Base-by-base conservation (phyloP, 2,329 filamentous ascomycete genomes). In the Emmonsiellopsis sp. region DNA sequence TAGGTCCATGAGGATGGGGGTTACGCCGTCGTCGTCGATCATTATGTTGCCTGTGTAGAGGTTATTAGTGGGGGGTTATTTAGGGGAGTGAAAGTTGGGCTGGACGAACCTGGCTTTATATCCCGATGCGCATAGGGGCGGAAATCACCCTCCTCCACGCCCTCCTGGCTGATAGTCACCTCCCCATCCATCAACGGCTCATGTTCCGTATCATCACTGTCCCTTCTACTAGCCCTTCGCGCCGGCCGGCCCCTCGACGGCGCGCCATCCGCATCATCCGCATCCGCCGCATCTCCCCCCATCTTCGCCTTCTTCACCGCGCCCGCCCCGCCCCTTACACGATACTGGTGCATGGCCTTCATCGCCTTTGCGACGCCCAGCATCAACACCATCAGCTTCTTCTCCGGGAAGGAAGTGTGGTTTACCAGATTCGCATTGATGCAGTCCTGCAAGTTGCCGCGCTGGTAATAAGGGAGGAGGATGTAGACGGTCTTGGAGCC, bases 351-450 rank as follows among this genome's bases (percentile, higher is more conserved):
- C 89, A 98, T 96, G 37, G 85, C 83, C 66, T 86, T 85, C 55
- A 98, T 74, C 43, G 89, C 93, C 63, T 84, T 83, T 69, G 92
- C 96, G 2, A 98, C 90, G 13, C 93, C 93, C 42, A 96, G 75
- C 69, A 98, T 96, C 55, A 98, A 72, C 55, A 85, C 77, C 90
- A 97, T 92, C 57, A 98, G 76, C 63, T 85, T 80, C 67, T 84
- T 81, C 74, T 97, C 92, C 0, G 92, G 90, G 64, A 98, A 97
- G 50, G 79, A 80, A 38, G 87, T 88, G 68, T 95, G 89, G 71
- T 97, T 97, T 70, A 98, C 92, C 52, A 97, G 77, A 72, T 98
- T 98, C 59, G 93, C 92, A 71, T 98, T 98, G 77, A 98, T 97
- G 67, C 94, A 86, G 73, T 98, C 93, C 74, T 98, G 93, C 38